Base-by-base conservation (phyloP, 1,284 basidiomycete genomes). In the Ceratobasidium sp. region DNA sequence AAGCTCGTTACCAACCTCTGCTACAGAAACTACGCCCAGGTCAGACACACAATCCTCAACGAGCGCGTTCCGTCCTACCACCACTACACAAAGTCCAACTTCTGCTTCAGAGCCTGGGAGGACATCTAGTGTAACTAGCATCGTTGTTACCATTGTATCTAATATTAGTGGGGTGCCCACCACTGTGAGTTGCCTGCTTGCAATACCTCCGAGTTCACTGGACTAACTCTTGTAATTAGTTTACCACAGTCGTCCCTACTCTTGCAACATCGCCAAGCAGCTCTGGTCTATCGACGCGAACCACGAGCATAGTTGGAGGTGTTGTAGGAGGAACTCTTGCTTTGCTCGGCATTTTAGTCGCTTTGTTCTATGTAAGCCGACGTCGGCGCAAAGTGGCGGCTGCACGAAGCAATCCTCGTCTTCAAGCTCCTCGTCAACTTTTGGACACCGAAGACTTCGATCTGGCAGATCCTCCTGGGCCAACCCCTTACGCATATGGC, bases 401-500 rank as follows among this genome's bases (percentile, higher is more conserved):
- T n/a, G 43, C 32, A n/a, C 45, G 32, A 18, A 48, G 39, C 21
- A 39, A 36, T 30, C 67, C 67, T 58, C 67, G 67, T 21, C 67
- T 70, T 45, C 67, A 70, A 23, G 67, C 67, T 6, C 67, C 67
- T 23, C 67, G 67, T 14, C 67, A 70, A 18, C 58, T 70, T 28
- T 43, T 70, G 30, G 67, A 70, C 36, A 48, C 67, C 4, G 67
- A 70, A 8, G 67, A 70, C 43, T 70, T 70, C 36, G 67, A 70
- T 36, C 30, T 70, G 52, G 41, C 53, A 21, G 67, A 70, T n/a
- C 67, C 67, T 8, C 39, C 59, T 23, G 53, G 43, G 21, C 67
- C 67, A 46, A 41, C 67, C 41, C 67, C 67, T 32, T 70, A 70
- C 55, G 39, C 52, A 5, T 70, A 70, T 26, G 67, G 67, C 9